These are phyloP conservation scores for Vigna hirtella DNA, from an alignment of 306 rosid genomes.

Conservation along the genomic window DNA sequence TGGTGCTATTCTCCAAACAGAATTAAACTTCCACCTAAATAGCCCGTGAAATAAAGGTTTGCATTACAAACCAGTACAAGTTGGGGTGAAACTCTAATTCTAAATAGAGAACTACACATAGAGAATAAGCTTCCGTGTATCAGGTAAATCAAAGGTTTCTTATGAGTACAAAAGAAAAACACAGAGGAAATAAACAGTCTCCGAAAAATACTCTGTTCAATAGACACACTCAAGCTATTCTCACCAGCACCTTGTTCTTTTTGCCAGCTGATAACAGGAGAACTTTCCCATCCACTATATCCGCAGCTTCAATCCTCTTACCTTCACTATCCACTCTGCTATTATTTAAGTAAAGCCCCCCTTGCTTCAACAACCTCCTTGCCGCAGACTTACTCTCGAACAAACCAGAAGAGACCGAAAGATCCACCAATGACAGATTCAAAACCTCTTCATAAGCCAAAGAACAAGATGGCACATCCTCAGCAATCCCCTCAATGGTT, in stretches of 20 bases:
- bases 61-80: background rate
- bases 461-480: constrained; percentile 86
- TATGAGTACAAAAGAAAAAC: constrained; percentile 35
- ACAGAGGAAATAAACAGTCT: constrained; percentile 26
- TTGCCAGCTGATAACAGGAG: constrained; percentile 92
- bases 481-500: constrained; percentile 83
- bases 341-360: constrained; percentile 93
- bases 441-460: constrained; percentile 71
- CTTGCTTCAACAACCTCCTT: constrained; percentile 88
- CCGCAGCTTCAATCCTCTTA: constrained; percentile 67
- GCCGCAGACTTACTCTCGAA: constrained; percentile 89
- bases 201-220: constrained; percentile 39
- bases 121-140: background rate
- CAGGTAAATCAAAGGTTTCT: constrained; percentile 31
- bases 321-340: constrained; percentile 73
- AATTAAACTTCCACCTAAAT: background rate
- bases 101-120: background rate
- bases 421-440: constrained; percentile 73
- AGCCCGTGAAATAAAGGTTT: background rate
- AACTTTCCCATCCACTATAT: constrained; percentile 90
- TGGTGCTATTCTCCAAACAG: background rate
- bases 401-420: constrained; percentile 87
- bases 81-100: background rate
- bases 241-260: constrained; percentile 92
- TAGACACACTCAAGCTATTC: constrained; percentile 59